phyloP scores from a whole-genome alignment of 805 yeast genomes.

The Ogataea pini region DNA sequence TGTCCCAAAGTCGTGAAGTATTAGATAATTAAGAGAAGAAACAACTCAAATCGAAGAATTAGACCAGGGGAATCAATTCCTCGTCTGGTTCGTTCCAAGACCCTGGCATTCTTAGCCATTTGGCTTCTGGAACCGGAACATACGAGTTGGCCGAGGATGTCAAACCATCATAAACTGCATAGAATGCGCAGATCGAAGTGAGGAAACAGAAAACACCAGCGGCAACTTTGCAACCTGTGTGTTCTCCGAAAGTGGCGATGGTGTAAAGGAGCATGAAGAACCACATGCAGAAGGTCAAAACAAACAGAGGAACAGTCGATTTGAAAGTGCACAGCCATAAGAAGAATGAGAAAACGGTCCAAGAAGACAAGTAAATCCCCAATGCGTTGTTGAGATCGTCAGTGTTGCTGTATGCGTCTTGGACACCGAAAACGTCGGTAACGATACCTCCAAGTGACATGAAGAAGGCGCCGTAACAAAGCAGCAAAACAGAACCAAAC shows the following conservation, averaged over 20 bases:
- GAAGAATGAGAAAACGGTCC: conserved; percentile 50
- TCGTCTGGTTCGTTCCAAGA: conserved; percentile 28
- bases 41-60: too few relatives aligned
- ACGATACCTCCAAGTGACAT: conserved; percentile 46
- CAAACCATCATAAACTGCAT: conserved; percentile 45
- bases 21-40: conserved; percentile 49
- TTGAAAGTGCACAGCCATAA: conserved; percentile 45
- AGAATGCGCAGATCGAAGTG: conserved; percentile 43
- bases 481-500: conserved; percentile 50
- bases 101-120: conserved; percentile 36
- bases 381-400: conserved; percentile 41
- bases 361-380: conserved; percentile 47
- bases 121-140: conserved; percentile 29
- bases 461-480: conserved; percentile 53
- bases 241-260: conserved; percentile 41
- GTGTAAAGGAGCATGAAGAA: conserved; percentile 44
- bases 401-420: conserved; percentile 38
- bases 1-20: conserved; percentile 36
- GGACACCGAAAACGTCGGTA: conserved; percentile 45
- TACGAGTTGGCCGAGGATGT: conserved; percentile 31
- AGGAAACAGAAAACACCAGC: conserved; percentile 47
- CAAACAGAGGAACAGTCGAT: conserved; percentile 42
- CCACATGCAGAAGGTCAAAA: conserved; percentile 41
- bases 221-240: conserved; percentile 35
- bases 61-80: conserved; percentile 20